These are phyloP conservation scores for Paramyrothecium sp. DNA, from an alignment of 2,329 filamentous ascomycete species.

Conservation along the genomic window DNA sequence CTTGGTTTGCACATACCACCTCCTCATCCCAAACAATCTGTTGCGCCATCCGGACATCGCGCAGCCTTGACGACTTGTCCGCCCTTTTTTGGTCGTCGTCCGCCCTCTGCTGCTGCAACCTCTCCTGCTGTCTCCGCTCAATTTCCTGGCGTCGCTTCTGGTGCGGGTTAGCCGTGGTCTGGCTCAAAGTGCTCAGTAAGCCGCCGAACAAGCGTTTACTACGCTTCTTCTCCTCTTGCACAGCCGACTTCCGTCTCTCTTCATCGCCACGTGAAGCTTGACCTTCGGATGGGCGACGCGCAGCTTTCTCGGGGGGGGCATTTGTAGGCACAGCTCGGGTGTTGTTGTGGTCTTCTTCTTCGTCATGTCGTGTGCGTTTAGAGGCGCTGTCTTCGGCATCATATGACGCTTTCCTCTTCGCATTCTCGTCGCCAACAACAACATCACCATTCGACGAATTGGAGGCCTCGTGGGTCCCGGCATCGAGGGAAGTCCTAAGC, in stretches of 20 bases:
- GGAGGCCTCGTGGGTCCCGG: conserved; percentile 2
- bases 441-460: conserved; percentile 2
- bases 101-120: conserved; percentile 68
- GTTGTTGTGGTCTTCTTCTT: conserved; percentile 12
- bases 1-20: conserved; percentile 55
- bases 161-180: conserved; percentile 61
- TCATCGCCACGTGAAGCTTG: conserved; percentile 6
- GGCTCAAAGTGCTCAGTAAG: conserved; percentile 74
- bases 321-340: not conserved
- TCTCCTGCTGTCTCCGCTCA: conserved; percentile 78
- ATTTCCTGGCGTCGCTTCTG: conserved; percentile 75
- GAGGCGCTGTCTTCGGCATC: conserved; percentile 14
- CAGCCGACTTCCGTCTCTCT: conserved; percentile 22
- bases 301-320: conserved; percentile 5
- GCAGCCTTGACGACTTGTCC: conserved; percentile 63
- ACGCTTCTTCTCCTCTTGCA: conserved; percentile 76
- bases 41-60: conserved; percentile 60
- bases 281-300: conserved; percentile 2
- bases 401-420: conserved; percentile 28
- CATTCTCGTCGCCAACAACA: conserved; percentile 7
- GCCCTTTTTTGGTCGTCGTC: conserved; percentile 68
- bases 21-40: conserved; percentile 75
- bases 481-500: conserved; percentile 4
- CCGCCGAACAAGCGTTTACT: conserved; percentile 85
- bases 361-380: conserved; percentile 23